These are phyloP conservation scores for Talaromyces sp. DNA, from an alignment of 2,329 filamentous ascomycete genomes.

Conservation along the genomic window DNA sequence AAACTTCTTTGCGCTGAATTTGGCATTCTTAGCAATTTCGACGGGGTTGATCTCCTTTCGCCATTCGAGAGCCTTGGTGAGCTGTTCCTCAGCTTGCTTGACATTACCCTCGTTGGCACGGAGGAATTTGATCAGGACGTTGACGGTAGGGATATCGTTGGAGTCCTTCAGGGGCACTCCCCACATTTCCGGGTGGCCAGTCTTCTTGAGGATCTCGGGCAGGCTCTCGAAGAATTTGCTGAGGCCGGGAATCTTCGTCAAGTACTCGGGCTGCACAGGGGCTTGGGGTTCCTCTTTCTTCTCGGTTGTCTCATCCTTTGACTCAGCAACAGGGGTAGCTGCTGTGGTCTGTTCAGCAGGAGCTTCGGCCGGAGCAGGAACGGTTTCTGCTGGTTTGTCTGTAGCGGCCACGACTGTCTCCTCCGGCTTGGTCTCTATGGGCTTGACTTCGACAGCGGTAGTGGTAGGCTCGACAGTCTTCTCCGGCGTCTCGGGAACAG, in stretches of 20 bases:
- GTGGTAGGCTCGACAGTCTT: conserved; percentile 16
- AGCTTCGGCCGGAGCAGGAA: conserved; percentile 6
- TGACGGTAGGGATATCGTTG: conserved; percentile 69
- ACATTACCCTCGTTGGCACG: conserved; percentile 81
- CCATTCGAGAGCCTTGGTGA: conserved; percentile 78
- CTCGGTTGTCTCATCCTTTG: conserved; percentile 19
- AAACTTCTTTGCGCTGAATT: conserved; percentile 69
- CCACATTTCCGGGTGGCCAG: conserved; percentile 77
- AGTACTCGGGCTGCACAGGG: conserved; percentile 34
- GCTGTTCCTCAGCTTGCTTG: conserved; percentile 71
- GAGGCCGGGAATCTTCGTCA: conserved; percentile 47
- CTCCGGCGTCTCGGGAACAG: conserved; percentile 11
- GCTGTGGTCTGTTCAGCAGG: conserved; percentile 8
- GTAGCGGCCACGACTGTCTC: background rate
- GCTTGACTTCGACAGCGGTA: conserved; percentile 6
- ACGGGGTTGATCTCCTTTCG: conserved; percentile 72
- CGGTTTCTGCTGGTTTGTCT: conserved; percentile 10
- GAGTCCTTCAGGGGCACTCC: conserved; percentile 64
- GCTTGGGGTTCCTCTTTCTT: conserved; percentile 21
- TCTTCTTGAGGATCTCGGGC: conserved; percentile 55
- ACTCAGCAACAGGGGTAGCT: conserved; percentile 20
- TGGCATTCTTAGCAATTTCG: conserved; percentile 60
- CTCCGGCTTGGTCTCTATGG: conserved; percentile 4
- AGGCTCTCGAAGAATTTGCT: conserved; percentile 60
- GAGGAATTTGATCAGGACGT: conserved; percentile 89